Percentiles rank a stretch among this genome's conserved stretches.
These are phyloP conservation scores for Colletotrichum sp. DNA, from an alignment of 2,329 filamentous ascomycete species.

Conservation along the genomic window DNA sequence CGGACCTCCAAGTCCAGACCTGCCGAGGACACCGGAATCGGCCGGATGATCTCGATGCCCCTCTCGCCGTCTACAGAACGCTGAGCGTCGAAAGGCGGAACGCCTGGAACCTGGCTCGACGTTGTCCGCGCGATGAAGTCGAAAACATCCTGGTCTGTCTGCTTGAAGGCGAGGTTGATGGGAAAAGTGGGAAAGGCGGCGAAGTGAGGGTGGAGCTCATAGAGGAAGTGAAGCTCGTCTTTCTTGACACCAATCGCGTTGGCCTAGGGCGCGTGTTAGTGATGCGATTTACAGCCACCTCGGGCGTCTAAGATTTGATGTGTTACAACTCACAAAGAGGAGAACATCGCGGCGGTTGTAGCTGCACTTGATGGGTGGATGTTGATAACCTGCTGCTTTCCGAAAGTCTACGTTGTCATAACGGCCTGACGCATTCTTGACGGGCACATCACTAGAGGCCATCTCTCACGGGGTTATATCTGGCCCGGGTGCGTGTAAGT, in stretches of 20 bases:
- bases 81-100: slow-evolving; percentile 44
- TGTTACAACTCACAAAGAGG: slow-evolving; percentile 35
- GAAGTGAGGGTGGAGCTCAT: slow-evolving; percentile 48
- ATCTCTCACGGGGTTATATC: neutral
- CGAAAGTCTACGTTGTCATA: slow-evolving; percentile 47
- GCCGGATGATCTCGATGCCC: slow-evolving; percentile 40
- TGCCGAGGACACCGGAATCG: slow-evolving; percentile 38
- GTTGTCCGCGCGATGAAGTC: slow-evolving; percentile 43
- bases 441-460: slow-evolving; percentile 30
- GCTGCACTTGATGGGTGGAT: slow-evolving; percentile 41
- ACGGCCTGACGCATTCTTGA: slow-evolving; percentile 39
- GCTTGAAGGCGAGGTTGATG: slow-evolving; percentile 49
- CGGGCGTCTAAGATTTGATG: neutral
- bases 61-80: slow-evolving; percentile 47
- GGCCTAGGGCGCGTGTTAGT: slow-evolving; percentile 29
- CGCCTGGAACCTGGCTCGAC: slow-evolving; percentile 37
- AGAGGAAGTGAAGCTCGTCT: slow-evolving; percentile 47
- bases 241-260: slow-evolving; percentile 41
- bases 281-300: neutral
- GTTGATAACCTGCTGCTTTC: slow-evolving; percentile 40
- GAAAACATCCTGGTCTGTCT: slow-evolving; percentile 48
- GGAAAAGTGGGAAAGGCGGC: slow-evolving; percentile 52
- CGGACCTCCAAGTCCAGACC: slow-evolving; percentile 43
- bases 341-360: slow-evolving; percentile 49
- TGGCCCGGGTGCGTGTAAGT: neutral